Evolutionary conservation across 352 stramenopile species (phyloP).

Genomic region (Phytophthora chlamydospora): DNA sequence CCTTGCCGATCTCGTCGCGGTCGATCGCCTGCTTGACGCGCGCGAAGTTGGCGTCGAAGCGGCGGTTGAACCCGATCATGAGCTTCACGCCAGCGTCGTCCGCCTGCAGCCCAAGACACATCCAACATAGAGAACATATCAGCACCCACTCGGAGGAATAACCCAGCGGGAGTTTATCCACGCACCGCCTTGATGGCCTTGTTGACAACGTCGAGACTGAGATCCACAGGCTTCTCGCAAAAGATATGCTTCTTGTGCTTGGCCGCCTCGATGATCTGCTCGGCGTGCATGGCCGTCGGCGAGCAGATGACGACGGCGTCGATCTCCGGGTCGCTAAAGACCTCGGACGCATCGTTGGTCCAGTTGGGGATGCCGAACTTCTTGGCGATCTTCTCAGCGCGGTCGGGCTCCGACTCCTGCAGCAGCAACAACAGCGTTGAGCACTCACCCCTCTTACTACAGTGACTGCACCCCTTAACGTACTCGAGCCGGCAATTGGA

Average conservation of each 20-base stretch:
- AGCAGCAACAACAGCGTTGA: neutral
- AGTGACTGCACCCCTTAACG: neutral
- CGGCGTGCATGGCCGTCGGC: constrained; percentile 92
- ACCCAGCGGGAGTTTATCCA: neutral
- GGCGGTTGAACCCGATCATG: constrained; percentile 94
- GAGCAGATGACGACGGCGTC: constrained; percentile 98
- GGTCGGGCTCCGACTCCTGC: constrained; percentile 29
- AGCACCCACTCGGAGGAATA: neutral
- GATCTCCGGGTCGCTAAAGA: constrained; percentile 93
- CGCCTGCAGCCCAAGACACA: constrained; percentile 14
- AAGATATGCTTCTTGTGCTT: constrained; percentile 95
- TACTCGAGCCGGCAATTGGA: constrained; percentile 37
- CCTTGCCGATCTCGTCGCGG: constrained; percentile 88
- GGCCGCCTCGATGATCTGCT: constrained; percentile 95
- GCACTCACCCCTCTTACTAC: too few species aligned
- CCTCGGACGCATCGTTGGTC: constrained; percentile 85
- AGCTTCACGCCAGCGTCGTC: constrained; percentile 88
- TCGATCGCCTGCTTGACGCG: constrained; percentile 86
- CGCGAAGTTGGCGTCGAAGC: constrained; percentile 95
- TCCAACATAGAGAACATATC: neutral
- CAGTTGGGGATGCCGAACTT: constrained; percentile 64
- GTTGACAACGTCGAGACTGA: constrained; percentile 80
- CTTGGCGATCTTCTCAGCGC: constrained; percentile 42
- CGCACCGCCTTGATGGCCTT: constrained; percentile 59
- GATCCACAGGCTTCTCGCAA: constrained; percentile 95